Base-by-base conservation (phyloP, 805 yeast species). In the Zygoascus flipseniorum region DNA sequence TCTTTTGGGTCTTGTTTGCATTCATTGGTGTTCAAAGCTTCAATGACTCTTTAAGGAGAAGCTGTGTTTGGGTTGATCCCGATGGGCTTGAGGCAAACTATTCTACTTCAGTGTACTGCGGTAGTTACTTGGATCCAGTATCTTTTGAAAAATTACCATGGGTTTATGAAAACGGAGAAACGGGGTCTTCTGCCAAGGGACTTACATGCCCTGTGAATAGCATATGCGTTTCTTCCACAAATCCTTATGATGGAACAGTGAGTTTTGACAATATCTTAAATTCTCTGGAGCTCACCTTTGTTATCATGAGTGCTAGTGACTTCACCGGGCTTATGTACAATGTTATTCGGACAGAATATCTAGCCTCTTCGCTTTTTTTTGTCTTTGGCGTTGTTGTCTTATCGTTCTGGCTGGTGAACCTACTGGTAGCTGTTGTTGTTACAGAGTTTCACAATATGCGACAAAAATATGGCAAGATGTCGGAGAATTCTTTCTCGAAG, bases 1-100 rank as follows among this genome's bases (percentile, higher is more conserved):
- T 87, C 58, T 92, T 92, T 67, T 86, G 96, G 65, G 63, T 84
- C 1, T 72, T 90, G 26, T 86, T 89, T 65, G 86, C 92, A 0
- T 82, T 93, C 43, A 77, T 89, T 26, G 98, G 98, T 0, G 89
- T 87, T 0, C 97, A 89, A 62, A 81, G 93, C 18, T 92, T 93
- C 71, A 84, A 85, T 63, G 80, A 93, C 0, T 90, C 97, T 0
- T 71, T 89, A 0, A 73, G 88, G 49, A 74, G 99, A 50, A 87
- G 79, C 16, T 92, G 99, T 66, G 89, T 88, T 4, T 90, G 97
- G 96, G 73, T 77, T 1, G 87, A 90, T 61, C 95, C 95, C 0
- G 61, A 70, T 50, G 82, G 87, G 56, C 66, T 83, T 0, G 65
- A 72, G 31, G 89, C 84, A 45, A 79, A 77, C 0, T 89, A 66